Conservation (phyloP, 805 yeast species). For the Candida railenensis region DNA sequence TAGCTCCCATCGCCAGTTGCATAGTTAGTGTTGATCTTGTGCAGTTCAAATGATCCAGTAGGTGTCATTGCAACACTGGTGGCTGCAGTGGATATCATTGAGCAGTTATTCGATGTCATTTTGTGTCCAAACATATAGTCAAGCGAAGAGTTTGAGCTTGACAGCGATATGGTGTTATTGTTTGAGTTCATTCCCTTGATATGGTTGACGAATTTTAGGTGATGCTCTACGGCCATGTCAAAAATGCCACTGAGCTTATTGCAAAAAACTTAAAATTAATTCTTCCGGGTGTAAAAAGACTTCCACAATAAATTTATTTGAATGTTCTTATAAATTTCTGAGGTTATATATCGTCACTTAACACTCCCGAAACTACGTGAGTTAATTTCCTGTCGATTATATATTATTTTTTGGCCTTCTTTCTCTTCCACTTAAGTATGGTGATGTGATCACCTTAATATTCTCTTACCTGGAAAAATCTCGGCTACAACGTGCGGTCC, state of each 20-base stretch:
- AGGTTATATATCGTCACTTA: too few species aligned
- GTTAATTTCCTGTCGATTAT: too few species aligned
- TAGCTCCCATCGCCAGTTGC: background rate
- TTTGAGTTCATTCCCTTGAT: background rate
- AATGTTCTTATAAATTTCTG: background rate
- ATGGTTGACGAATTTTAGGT: background rate
- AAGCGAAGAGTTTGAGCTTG: background rate
- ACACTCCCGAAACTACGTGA: too few species aligned
- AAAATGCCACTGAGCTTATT: background rate
- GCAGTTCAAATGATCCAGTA: constrained; percentile 9
- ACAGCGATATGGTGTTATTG: background rate
- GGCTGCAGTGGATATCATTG: constrained; percentile 6
- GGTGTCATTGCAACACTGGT: constrained; percentile 19
- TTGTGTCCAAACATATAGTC: background rate
- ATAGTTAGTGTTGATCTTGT: background rate
- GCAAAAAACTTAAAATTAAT: background rate
- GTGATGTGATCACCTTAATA: background rate
- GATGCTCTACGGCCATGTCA: background rate
- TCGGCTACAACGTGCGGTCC: background rate
- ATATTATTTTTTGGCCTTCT: background rate
- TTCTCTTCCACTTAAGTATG: background rate
- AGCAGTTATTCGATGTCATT: background rate
- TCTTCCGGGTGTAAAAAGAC: background rate
- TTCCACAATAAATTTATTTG: too few species aligned
- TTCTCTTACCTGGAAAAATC: background rate